Evolutionary conservation across 495 filamentous ascomycete species (phyloP), one percentile per base, ranked within the genome.

Genomic region (Xylaria scruposa): DNA sequence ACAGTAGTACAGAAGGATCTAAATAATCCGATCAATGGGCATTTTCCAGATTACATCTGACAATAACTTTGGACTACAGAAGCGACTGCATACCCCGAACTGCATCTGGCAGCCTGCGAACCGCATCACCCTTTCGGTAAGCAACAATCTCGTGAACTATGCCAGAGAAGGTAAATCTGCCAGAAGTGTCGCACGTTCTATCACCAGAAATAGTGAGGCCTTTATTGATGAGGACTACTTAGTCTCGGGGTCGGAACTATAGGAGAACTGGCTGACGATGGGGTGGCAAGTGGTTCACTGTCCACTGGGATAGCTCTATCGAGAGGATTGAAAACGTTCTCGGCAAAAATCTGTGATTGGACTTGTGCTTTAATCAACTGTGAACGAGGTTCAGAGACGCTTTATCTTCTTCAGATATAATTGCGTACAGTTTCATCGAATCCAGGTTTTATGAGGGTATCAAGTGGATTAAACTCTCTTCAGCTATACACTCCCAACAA

Each of bases 351-450:
- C 76, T 12, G 75, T 73, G 26, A 90, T 74, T 3, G 89, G 89
- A 54, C 74, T 77, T 15, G 83, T 89, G 29, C 82, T 81, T 5
- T 79, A 81, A 4, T 61, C 67, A 2, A 77, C 65, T 60, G 79
- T 81, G 36, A 80, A 84, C 65, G 84, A 83, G 84, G 90, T 89
- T 19, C 91, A 88, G 47, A 93, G 81, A 75, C 89, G 91, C 51
- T 83, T 86, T 91, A 76, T 88, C 84, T 69, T 91, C 91, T 74
- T 92, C 86, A 75, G 33, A 84, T 79, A 26, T n/a, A n/a, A n/a
- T n/a, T n/a, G n/a, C n/a, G 85, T 81, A 67, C 85, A 88, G 76
- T 90, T 79, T 38, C 36, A 38, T 38, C 6, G 8, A 38, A 60
- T n/a, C 2, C 15, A 0, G 29, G 17, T 21, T 38, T n/a, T 4